Evolutionary conservation across 73 alveolate genomes (phyloP), one percentile per base, ranked within the genome.

Genomic region (Tetrahymena elliotti): DNA sequence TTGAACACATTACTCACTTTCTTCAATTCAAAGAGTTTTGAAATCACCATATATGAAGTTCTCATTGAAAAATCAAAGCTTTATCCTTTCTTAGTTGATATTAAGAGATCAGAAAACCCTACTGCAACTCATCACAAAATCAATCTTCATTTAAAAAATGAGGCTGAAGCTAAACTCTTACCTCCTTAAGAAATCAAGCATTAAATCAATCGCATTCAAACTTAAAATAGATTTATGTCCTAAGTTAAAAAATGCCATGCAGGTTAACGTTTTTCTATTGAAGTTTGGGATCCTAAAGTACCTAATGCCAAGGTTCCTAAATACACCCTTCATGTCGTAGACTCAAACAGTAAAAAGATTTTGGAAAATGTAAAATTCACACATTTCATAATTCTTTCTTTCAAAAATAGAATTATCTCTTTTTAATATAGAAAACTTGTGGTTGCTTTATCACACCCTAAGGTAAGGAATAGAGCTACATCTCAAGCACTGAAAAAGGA

Each of bases 391-490:
- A 52, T 52, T 38, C 5, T 38, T 38, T 10, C 5, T 38, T 10
- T 7, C 52, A 38, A 38, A 38, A 38, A 38, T 5, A 38, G 10
- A 38, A 7, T 38, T 38, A 7, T 38, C 24, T 52, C 24, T 39
- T 35, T 16, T 33, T 84, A 18, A 0, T 37, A 22, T 35, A 94
- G 52, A 94, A 88, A 92, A 84, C 96, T 84, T 94, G 96, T 94
- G 96, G 93, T 18, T 94, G 96, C 53, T 94, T 94, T 39, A 94
- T 94, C 16, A 92, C 93, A 15, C 96, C 96, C 0, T 94, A 94
- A 88, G 96, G 96, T 35, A 94, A 94, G 47, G 96, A 94, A 52
- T 18, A 84, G 27, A 52, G 94, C 47, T 94, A 47, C 37, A 27
- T 94, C 83, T 94, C 93, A 33, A 94, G 95, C 68, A 94, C 96